phyloP scores from a whole-genome alignment of 495 filamentous ascomycete genomes.

The Penicillium herquei region DNA sequence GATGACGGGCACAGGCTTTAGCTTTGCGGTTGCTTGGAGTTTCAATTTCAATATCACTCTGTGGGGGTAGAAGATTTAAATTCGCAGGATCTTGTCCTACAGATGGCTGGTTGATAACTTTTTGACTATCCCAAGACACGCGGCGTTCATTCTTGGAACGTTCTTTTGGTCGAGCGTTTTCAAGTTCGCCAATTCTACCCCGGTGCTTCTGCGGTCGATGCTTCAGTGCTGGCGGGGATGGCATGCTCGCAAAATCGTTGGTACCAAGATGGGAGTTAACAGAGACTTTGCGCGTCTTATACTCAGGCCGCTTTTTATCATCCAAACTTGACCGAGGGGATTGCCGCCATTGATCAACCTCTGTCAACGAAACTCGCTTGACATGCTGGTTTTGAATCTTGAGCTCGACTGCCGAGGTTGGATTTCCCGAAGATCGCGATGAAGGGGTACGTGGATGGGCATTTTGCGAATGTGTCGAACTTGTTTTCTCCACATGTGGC shows the following conservation, averaged over 20 bases:
- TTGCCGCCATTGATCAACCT: constrained; percentile 39
- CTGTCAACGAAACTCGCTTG: constrained; percentile 40
- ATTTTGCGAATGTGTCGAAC: background rate
- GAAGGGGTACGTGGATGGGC: constrained; percentile 35
- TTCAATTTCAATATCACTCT: constrained; percentile 10
- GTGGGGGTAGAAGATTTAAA: background rate
- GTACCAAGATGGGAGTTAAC: constrained; percentile 25
- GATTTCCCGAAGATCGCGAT: constrained; percentile 22
- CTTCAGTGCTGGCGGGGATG: constrained; percentile 44
- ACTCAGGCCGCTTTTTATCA: constrained; percentile 31
- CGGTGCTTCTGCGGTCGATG: constrained; percentile 46
- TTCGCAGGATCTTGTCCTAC: constrained; percentile 11
- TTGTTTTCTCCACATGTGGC: constrained; percentile 4
- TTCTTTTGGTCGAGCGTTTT: constrained; percentile 19
- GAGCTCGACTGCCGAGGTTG: constrained; percentile 35
- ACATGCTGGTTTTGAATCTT: constrained; percentile 39
- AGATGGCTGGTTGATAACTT: constrained; percentile 32
- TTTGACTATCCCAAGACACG: constrained; percentile 48
- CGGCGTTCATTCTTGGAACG: constrained; percentile 35
- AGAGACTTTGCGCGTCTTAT: constrained; percentile 31
- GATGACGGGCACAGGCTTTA: constrained; percentile 11
- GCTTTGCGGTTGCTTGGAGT: constrained; percentile 24
- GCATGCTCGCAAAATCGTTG: constrained; percentile 30
- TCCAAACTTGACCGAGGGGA: constrained; percentile 32
- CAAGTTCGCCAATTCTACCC: constrained; percentile 29